A percentile compares a stretch with the other conserved stretches of the same genome.
Conservation (phyloP, 176 grass and related monocot species). For the Saccharum officinarum region DNA sequence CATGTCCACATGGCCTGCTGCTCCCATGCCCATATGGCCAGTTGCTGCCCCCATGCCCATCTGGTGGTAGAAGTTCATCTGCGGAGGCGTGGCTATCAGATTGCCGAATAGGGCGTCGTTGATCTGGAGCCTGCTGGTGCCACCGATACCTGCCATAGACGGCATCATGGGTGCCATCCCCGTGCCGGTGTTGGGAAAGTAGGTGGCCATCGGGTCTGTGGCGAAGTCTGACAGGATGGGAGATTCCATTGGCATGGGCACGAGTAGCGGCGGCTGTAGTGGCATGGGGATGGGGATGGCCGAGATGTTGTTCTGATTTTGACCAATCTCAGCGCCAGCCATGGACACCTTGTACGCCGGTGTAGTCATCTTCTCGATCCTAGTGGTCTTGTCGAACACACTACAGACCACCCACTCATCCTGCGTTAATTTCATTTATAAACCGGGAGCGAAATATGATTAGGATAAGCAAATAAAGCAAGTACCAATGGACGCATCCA, state of each 20-base stretch:
- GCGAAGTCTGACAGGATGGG: not conserved
- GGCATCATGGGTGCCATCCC: too few relatives aligned
- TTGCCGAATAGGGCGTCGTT: too few relatives aligned
- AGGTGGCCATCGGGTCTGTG: not conserved
- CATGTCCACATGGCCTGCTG: too few relatives aligned
- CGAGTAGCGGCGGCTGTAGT: too few relatives aligned
- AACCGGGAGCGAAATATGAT: not conserved
- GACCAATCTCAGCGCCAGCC: not conserved
- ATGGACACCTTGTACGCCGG: not conserved
- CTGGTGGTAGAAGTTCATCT: not conserved
- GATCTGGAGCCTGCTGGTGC: too few relatives aligned
- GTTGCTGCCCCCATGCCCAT: too few relatives aligned
- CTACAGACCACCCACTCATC: constrained; percentile 60
- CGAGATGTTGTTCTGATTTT: not conserved
- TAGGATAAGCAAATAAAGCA: not conserved
- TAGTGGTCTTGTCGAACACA: constrained; percentile 60
- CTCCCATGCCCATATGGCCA: too few relatives aligned
- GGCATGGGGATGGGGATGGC: too few relatives aligned
- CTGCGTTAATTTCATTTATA: constrained; percentile 3
- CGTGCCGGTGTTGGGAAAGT: too few relatives aligned
- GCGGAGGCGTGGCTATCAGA: not conserved
- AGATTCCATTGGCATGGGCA: not conserved
- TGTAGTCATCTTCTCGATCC: constrained; percentile 13
- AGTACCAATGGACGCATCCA: not conserved
- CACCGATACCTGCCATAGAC: too few relatives aligned